A percentile compares a stretch with the other conserved stretches of the same genome.
phyloP scores from a whole-genome alignment of 2,329 filamentous ascomycete species.

The Fusarium virguliforme region DNA sequence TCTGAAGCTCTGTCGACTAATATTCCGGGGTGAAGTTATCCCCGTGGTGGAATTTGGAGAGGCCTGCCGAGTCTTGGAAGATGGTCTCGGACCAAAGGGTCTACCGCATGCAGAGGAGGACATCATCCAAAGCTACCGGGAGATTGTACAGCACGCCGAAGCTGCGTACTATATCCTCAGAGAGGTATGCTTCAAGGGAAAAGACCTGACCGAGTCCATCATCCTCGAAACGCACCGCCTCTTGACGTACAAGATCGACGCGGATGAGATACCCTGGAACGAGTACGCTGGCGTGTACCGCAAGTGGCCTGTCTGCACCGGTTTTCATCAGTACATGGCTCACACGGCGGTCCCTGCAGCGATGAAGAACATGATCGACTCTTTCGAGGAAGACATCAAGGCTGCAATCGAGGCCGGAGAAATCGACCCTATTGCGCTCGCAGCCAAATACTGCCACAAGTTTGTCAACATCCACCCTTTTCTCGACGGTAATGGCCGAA shows the following conservation, averaged over 20 bases:
- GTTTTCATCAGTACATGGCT: slow-evolving; percentile 12
- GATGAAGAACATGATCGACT: slow-evolving; percentile 47
- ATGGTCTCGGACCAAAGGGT: not conserved
- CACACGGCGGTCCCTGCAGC: slow-evolving; percentile 34
- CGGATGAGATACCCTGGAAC: slow-evolving; percentile 20
- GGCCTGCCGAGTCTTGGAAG: not conserved
- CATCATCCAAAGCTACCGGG: not conserved
- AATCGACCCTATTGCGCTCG: slow-evolving; percentile 49
- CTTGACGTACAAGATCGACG: slow-evolving; percentile 25
- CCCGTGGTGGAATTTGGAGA: no score
- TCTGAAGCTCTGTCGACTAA: no score
- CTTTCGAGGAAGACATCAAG: slow-evolving; percentile 46
- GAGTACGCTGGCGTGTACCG: slow-evolving; percentile 49
- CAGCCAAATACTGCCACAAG: slow-evolving; percentile 49
- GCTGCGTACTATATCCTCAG: slow-evolving; percentile 37
- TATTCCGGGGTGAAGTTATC: no score
- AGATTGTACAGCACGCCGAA: slow-evolving; percentile 35
- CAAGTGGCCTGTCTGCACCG: slow-evolving; percentile 34
- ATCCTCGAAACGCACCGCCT: slow-evolving; percentile 49
- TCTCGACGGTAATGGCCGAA: slow-evolving; percentile 56
- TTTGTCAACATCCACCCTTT: slow-evolving; percentile 58
- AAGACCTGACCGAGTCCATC: slow-evolving; percentile 38
- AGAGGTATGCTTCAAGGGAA: slow-evolving; percentile 17
- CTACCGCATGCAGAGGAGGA: not conserved
- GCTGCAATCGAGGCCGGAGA: not conserved